A percentile compares a stretch with the other conserved stretches of the same genome.
phyloP scores from a whole-genome alignment of 179 eudicot genomes.

The Silene noctiflora region DNA sequence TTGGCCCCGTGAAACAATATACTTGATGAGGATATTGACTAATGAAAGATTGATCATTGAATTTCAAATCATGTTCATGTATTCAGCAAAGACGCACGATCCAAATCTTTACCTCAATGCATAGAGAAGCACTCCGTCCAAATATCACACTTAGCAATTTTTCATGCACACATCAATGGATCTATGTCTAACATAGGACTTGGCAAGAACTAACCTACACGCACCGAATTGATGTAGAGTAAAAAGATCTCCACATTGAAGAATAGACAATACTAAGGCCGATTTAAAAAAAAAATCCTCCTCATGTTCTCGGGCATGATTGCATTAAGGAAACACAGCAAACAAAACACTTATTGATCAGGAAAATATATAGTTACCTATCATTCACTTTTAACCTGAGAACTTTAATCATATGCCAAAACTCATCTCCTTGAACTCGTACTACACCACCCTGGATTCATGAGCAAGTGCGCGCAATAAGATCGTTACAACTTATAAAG shows the following conservation, averaged over 20 bases:
- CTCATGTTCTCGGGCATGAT: conserved; percentile 6
- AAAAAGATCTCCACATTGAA: neutral
- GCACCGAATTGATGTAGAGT: neutral
- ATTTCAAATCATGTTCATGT: neutral
- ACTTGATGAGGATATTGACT: conserved; percentile 4
- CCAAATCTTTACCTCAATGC: neutral
- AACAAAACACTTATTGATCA: neutral
- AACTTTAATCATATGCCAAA: conserved; percentile 93
- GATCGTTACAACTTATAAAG: neutral
- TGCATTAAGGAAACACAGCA: neutral
- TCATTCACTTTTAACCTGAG: conserved; percentile 58
- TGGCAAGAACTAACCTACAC: neutral
- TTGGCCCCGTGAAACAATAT: neutral
- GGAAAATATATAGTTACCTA: conserved; percentile 45
- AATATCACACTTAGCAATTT: neutral
- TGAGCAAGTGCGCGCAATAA: conserved; percentile 4
- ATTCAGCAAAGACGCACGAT: neutral
- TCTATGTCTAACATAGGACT: neutral
- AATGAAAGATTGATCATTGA: neutral
- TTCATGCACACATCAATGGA: neutral
- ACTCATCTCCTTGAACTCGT: conserved; percentile 83
- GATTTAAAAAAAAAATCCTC: no score
- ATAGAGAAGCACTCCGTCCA: neutral
- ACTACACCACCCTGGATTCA: conserved; percentile 60
- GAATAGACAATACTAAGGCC: neutral